Base-by-base conservation (phyloP, 2,329 filamentous ascomycete genomes). In the Emydomyces testavorans region DNA sequence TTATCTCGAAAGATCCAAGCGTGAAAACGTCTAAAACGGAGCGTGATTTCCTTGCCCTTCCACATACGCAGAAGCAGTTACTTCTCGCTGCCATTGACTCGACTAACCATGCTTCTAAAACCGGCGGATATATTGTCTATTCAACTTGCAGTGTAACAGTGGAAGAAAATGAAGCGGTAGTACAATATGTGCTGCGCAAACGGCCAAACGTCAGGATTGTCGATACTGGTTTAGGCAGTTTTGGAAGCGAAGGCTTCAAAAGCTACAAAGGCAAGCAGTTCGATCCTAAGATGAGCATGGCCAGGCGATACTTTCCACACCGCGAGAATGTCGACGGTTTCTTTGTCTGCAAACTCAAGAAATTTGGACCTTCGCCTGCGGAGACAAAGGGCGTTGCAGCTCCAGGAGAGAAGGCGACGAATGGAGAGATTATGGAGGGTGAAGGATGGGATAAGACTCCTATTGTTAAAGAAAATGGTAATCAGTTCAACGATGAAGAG, bases 21-120 rank as follows among this genome's bases (percentile, higher is more conserved):
- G 88, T 98, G 57, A 98, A 98, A 76, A 96, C 90, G 20, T 96
- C 95, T 74, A 96, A 96, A 75, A 93, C 85, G 8, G 87, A 94
- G 63, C 83, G 82, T 55, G 92, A 98, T 66, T 98, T 98, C 72
- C 78, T 95, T 66, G 80, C 83, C 60, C 78, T 98, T 45, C 89
- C 92, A 0, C 92, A 98, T 67, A 78, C 87, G 51, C 92, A 98
- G 68, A 95, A 95, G 67, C 89, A 96, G 69, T 76, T 98, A 48
- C 72, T 98, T 10, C 78, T 98, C 23, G 80, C 88, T 6, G 92
- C 92, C 41, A 94, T 98, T 54, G 92, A 98, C 70, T 94, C 86
- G 0, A 86, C 93, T 13, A 88, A 95, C 65, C 89, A 95, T 63
- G 72, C 80, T 43, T 88, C 83, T 66, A 93, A 93, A 68, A 94